These are phyloP conservation scores for Lepidium aucheri DNA, from an alignment of 345 rosid genomes.

Conservation along the genomic window DNA sequence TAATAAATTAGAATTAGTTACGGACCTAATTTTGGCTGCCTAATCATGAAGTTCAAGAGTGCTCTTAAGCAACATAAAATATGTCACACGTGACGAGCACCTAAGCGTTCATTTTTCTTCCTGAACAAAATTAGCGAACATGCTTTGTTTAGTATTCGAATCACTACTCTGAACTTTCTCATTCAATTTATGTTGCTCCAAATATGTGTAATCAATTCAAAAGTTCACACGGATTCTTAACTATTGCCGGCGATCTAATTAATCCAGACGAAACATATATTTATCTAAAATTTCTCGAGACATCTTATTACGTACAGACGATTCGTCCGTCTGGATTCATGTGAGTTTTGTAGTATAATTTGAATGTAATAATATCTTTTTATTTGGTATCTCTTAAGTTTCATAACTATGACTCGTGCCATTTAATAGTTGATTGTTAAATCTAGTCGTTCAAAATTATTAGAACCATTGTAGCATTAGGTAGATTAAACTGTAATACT, in stretches of 20 bases:
- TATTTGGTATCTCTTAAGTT: no score
- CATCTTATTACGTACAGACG: no score
- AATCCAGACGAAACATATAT: no score
- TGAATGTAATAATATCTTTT: no score
- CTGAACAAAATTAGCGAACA: constrained; percentile 11
- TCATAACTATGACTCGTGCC: no score
- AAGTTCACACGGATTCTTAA: no score
- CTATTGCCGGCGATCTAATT: no score
- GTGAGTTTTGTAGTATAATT: no score
- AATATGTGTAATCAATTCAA: background rate
- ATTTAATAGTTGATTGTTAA: background rate
- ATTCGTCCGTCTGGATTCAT: no score
- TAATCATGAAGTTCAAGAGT: constrained; percentile 21
- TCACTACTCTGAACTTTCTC: no score
- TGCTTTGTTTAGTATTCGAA: background rate
- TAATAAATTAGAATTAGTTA: constrained; percentile 15
- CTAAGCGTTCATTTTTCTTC: constrained; percentile 13
- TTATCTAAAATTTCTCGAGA: no score
- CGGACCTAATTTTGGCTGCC: constrained; percentile 31
- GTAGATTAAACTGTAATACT: background rate
- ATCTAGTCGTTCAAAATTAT: background rate
- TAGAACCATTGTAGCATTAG: background rate
- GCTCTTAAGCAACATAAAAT: constrained; percentile 14
- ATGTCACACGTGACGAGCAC: constrained; percentile 27
- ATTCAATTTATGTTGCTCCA: background rate